phyloP scores from a whole-genome alignment of 75 land plant species.

The Picea sitchensis region DNA sequence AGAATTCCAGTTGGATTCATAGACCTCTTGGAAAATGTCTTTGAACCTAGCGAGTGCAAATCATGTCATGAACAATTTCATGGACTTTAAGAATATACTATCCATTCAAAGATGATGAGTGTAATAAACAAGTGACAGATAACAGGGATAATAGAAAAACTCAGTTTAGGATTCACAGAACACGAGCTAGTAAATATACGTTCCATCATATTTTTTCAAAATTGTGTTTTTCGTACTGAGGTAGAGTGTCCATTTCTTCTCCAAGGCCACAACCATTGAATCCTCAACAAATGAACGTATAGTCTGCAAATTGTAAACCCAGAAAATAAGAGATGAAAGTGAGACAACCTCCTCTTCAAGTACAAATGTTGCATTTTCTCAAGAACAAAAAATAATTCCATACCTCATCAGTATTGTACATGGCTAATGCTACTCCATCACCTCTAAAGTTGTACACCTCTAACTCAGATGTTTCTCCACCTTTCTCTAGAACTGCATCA shows the following conservation, averaged over 20 bases:
- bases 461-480: slow-evolving; percentile 46
- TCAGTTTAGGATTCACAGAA: neutral
- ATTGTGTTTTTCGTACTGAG: slow-evolving; percentile 95
- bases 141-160: neutral
- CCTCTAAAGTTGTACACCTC: slow-evolving; percentile 82
- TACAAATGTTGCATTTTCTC: neutral
- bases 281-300: slow-evolving; percentile 87
- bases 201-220: slow-evolving; percentile 92
- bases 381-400: neutral
- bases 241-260: slow-evolving; percentile 91
- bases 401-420: slow-evolving; percentile 99
- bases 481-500: slow-evolving; percentile 48
- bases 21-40: slow-evolving; percentile 93
- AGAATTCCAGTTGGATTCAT: slow-evolving; percentile 69
- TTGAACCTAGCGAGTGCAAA: slow-evolving; percentile 56
- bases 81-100: neutral
- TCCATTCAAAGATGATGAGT: neutral
- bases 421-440: slow-evolving; percentile 73
- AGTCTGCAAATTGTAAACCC: slow-evolving; percentile 45
- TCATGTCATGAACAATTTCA: neutral
- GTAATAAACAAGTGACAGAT: neutral
- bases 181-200: slow-evolving; percentile 32
- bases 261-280: slow-evolving; percentile 77
- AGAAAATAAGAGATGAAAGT: neutral
- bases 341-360: no score